Evolutionary conservation across 495 filamentous ascomycete genomes (phyloP).

Genomic region (Penicillium robsamsonii): DNA sequence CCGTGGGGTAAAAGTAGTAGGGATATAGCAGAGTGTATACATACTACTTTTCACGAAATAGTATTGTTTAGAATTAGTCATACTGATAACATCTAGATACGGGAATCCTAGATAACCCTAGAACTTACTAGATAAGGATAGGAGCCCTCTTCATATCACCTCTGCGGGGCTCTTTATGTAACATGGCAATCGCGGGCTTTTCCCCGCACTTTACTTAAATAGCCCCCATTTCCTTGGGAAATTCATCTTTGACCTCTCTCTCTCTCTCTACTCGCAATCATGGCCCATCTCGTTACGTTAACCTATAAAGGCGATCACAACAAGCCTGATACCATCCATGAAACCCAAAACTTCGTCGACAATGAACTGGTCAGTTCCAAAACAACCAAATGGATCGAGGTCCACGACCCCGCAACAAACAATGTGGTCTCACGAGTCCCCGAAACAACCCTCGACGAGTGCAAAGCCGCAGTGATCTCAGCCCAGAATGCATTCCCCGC

Average conservation of each 20-base stretch:
- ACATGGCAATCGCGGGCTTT: neutral
- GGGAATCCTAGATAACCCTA: too few species aligned
- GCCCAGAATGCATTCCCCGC: slow-evolving; percentile 85
- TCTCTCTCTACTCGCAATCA: neutral
- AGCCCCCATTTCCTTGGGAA: neutral
- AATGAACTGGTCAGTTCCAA: slow-evolving; percentile 82
- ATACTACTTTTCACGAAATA: too few species aligned
- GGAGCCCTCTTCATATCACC: too few species aligned
- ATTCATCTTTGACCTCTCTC: neutral
- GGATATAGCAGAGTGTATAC: too few species aligned
- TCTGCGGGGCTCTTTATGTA: neutral
- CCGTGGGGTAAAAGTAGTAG: too few species aligned
- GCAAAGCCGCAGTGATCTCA: slow-evolving; percentile 80
- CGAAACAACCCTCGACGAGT: slow-evolving; percentile 85
- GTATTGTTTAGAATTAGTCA: too few species aligned
- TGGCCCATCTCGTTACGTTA: neutral
- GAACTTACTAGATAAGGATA: too few species aligned
- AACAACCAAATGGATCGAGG: slow-evolving; percentile 80
- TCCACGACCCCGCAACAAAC: slow-evolving; percentile 95
- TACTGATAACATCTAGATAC: too few species aligned
- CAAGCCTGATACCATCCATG: neutral
- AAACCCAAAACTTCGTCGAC: slow-evolving; percentile 71
- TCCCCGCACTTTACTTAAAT: slow-evolving; percentile 4
- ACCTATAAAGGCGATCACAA: slow-evolving; percentile 1
- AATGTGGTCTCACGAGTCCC: slow-evolving; percentile 95